Percentiles rank a stretch among this genome's conserved stretches.
Conservation (phyloP, 1,139 yeast genomes). For the Yamadazyma siamensis region DNA sequence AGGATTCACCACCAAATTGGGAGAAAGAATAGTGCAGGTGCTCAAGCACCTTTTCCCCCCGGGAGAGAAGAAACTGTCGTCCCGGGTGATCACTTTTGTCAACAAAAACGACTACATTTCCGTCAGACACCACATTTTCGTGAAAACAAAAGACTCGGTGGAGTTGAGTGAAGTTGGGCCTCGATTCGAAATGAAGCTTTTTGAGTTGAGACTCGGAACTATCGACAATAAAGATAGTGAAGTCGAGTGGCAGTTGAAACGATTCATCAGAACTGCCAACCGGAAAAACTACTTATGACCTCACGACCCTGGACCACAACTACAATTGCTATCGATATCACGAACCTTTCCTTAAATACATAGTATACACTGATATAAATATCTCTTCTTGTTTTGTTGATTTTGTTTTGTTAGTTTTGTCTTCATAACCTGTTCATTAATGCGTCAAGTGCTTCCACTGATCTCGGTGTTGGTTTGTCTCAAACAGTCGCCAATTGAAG, state of each 20-base stretch:
- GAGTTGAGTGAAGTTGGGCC: conserved; percentile 98
- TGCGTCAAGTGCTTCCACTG: conserved; percentile 12
- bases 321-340: too few relatives aligned
- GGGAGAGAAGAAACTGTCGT: conserved; percentile 86
- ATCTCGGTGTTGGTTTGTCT: conserved; percentile 39
- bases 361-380: conserved; percentile 11
- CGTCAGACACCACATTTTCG: conserved; percentile 94
- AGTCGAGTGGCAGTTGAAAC: conserved; percentile 91
- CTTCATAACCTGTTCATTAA: too few relatives aligned
- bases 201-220: conserved; percentile 84
- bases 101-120: conserved; percentile 88
- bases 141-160: conserved; percentile 80
- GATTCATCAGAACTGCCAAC: conserved; percentile 92
- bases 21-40: conserved; percentile 76
- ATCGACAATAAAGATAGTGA: conserved; percentile 97
- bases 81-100: conserved; percentile 87
- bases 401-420: too few relatives aligned
- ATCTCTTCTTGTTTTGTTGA: conserved; percentile 2
- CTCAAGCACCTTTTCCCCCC: conserved; percentile 93
- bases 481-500: conserved; percentile 40
- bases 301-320: too few relatives aligned
- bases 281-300: conserved; percentile 80
- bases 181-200: conserved; percentile 93
- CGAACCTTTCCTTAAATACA: conserved; percentile 9
- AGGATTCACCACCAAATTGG: conserved; percentile 80